phyloP scores from a whole-genome alignment of 257 asterid species.

The Nyctanthes arbortristis region DNA sequence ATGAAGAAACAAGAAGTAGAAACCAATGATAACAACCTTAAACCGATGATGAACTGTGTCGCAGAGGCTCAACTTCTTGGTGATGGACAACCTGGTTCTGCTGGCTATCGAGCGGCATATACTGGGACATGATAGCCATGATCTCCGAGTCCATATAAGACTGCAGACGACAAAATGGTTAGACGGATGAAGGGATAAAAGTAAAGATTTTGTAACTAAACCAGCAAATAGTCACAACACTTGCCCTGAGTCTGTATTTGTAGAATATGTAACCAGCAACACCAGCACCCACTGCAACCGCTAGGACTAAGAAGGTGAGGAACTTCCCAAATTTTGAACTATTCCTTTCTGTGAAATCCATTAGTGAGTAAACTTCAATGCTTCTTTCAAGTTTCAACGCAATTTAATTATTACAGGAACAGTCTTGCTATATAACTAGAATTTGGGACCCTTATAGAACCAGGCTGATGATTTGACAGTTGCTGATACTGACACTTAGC shows the following conservation, averaged over 20 bases:
- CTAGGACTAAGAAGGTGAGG: conserved; percentile 55
- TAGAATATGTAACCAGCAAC: conserved; percentile 76
- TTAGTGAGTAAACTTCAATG: not conserved
- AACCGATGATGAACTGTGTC: conserved; percentile 43
- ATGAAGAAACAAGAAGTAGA: too few species aligned
- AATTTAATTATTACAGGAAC: too few species aligned
- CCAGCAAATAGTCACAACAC: conserved; percentile 14
- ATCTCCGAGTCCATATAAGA: conserved; percentile 95
- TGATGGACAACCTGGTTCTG: conserved; percentile 68
- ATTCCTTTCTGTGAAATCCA: conserved; percentile 57
- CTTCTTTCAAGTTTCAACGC: not conserved
- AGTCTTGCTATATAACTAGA: too few species aligned
- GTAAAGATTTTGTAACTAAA: not conserved
- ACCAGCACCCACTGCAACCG: conserved; percentile 48
- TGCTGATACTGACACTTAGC: too few species aligned
- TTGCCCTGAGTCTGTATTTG: conserved; percentile 84
- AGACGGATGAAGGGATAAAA: not conserved
- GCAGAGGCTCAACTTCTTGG: conserved; percentile 51
- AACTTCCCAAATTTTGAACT: conserved; percentile 52
- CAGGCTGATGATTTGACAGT: too few species aligned
- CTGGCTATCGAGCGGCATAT: conserved; percentile 89
- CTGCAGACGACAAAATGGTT: conserved; percentile 32
- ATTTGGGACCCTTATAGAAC: too few species aligned
- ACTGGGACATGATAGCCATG: conserved; percentile 94
- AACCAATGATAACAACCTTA: too few species aligned